phyloP scores from a whole-genome alignment of 148 eudicot species.

The Gaultheria prostrata region DNA sequence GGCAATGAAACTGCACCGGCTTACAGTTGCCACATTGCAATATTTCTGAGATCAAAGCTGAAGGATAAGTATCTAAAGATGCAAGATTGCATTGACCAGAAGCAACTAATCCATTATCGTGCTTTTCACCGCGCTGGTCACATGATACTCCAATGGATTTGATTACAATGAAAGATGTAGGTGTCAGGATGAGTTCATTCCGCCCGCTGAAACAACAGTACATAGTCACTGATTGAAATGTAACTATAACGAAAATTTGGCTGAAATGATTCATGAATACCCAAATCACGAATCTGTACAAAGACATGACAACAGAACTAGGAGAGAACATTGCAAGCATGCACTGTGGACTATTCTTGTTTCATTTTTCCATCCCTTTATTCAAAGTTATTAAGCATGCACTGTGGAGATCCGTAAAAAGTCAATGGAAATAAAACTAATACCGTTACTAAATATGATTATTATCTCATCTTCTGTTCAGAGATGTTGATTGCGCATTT shows the following conservation, averaged over 20 bases:
- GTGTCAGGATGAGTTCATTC: conserved; percentile 50
- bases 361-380: neutral
- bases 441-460: neutral
- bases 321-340: neutral
- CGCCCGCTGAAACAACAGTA: conserved; percentile 41
- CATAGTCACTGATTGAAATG: neutral
- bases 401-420: neutral
- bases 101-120: conserved; percentile 20
- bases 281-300: neutral
- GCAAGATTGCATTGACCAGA: conserved; percentile 20
- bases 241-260: neutral
- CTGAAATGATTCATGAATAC: neutral
- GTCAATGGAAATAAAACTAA: neutral
- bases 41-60: conserved; percentile 44
- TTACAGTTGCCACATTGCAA: conserved; percentile 27
- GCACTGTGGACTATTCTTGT: neutral
- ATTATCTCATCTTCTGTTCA: neutral
- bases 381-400: neutral
- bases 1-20: conserved; percentile 54
- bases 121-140: conserved; percentile 12
- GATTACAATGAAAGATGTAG: conserved; percentile 70
- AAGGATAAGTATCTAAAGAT: conserved; percentile 23
- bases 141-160: conserved; percentile 34
- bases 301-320: neutral
- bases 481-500: neutral